Conservation (phyloP, 129 eudicot species). For the Tagetes patula region DNA sequence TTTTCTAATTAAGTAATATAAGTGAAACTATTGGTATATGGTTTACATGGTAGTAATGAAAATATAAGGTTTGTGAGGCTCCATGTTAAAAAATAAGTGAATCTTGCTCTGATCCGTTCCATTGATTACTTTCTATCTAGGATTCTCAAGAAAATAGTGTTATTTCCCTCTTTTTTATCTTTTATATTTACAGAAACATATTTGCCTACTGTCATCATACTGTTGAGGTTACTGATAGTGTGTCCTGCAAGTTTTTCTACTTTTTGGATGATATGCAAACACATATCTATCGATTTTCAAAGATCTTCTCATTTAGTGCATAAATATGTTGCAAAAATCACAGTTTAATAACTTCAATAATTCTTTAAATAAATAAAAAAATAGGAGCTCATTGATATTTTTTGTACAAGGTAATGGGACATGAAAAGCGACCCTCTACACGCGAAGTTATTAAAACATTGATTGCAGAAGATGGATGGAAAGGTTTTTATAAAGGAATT, state of each 20-base stretch:
- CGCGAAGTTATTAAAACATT: constrained; percentile 69
- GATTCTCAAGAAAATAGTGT: neutral
- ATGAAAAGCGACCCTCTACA: constrained; percentile 60
- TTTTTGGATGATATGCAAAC: neutral
- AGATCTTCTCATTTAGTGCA: neutral
- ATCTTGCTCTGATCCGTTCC: neutral
- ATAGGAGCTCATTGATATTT: constrained; percentile 7
- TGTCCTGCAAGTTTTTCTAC: neutral
- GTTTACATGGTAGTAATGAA: neutral
- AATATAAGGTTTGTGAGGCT: neutral
- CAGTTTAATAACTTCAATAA: neutral
- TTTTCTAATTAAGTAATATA: neutral
- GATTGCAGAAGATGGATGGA: constrained; percentile 90
- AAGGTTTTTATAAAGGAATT: constrained; percentile 83
- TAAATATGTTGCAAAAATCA: neutral
- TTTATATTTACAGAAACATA: neutral
- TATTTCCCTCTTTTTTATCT: neutral
- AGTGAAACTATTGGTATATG: neutral
- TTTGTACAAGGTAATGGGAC: constrained; percentile 70
- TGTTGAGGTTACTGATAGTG: neutral
- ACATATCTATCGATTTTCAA: neutral
- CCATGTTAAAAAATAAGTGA: neutral
- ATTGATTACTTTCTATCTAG: neutral
- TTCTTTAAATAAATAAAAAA: neutral
- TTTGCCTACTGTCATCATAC: constrained; percentile 1